Evolutionary conservation across 106 monocot species (phyloP).

Genomic region (Apostasia shenzhenica): DNA sequence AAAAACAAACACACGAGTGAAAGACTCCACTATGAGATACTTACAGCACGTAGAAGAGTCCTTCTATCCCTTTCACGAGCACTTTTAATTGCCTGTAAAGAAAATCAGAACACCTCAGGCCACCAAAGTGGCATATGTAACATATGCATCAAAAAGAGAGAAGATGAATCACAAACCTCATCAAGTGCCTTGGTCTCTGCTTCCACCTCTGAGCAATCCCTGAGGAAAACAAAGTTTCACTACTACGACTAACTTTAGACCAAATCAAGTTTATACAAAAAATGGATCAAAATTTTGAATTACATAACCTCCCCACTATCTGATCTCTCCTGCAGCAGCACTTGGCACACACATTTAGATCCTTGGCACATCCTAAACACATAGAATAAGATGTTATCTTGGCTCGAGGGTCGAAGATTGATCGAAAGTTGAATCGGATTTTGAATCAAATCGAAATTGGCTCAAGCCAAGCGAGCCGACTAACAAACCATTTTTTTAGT

Average conservation of each 20-base stretch:
- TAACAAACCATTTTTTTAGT: too few relatives aligned
- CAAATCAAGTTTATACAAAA: neutral
- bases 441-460: too few relatives aligned
- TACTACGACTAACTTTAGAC: neutral
- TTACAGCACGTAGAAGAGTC: conserved; percentile 20
- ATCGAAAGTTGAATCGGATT: too few relatives aligned
- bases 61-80: conserved; percentile 28
- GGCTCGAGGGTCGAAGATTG: too few relatives aligned
- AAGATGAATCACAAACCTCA: conserved; percentile 35
- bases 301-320: conserved; percentile 64
- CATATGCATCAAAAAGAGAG: neutral
- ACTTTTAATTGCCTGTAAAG: conserved; percentile 20
- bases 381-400: neutral
- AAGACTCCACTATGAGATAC: neutral
- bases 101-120: neutral
- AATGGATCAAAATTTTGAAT: neutral
- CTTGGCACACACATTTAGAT: conserved; percentile 68
- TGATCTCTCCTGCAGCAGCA: conserved; percentile 51
- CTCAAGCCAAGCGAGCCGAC: too few relatives aligned
- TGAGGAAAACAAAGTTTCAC: conserved; percentile 16
- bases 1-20: too few relatives aligned
- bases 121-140: neutral
- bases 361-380: conserved; percentile 60
- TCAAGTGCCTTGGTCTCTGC: conserved; percentile 60
- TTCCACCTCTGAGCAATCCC: conserved; percentile 73